Evolutionary conservation across 192 early-diverging fungal species (phyloP), one percentile per base, ranked within the genome.

Genomic region (Umbelopsis ramanniana): DNA sequence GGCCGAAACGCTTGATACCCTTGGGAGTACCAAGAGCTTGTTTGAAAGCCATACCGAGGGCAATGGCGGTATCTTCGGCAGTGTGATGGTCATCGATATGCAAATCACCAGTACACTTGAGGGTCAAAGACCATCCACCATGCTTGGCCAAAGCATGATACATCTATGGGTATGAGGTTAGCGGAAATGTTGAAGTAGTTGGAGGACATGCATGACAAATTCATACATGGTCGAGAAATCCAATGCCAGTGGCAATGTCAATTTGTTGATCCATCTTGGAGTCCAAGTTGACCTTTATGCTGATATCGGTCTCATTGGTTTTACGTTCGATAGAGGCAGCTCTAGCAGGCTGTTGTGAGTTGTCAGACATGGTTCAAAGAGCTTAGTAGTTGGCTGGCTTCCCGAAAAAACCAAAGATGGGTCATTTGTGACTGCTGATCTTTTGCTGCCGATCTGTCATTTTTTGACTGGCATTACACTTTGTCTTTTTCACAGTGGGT

Each of bases 51-150:
- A 89, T 88, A 22, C 98, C 97, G 10, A 99, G 87, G 0, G 96
- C 93, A 67, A 99, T 94, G 10, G 94, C 96, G 19, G 90, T 91
- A 78, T 99, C 98, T 78, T 99, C 97, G 29, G 94, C 93, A 14
- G 97, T 95, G 84, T 99, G 98, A 82, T 99, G 96, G 84, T 99
- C 97, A 82, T 98, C 95, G 68, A 99, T 96, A 79, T 98, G 92
- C 70, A 98, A 83, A 80, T 99, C 97, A 43, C 98, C 98, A 50
- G 83, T 85, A 84, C 97, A 98, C 35, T 75, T 74, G n/a, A 98
- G 75, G 10, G 77, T 83, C 38, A 99, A 83, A 17, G 95, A 94
- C 96, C 95, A 98, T 35, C 91, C 89, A 70, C 89, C 84, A 85
- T 99, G 97, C 81, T 98, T 98, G 21, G 96, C 95, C n/a, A 99